Percentiles rank a stretch among this genome's conserved stretches.
These are phyloP conservation scores for Podospora tetraspora DNA, from an alignment of 495 filamentous ascomycete species.

Conservation along the genomic window DNA sequence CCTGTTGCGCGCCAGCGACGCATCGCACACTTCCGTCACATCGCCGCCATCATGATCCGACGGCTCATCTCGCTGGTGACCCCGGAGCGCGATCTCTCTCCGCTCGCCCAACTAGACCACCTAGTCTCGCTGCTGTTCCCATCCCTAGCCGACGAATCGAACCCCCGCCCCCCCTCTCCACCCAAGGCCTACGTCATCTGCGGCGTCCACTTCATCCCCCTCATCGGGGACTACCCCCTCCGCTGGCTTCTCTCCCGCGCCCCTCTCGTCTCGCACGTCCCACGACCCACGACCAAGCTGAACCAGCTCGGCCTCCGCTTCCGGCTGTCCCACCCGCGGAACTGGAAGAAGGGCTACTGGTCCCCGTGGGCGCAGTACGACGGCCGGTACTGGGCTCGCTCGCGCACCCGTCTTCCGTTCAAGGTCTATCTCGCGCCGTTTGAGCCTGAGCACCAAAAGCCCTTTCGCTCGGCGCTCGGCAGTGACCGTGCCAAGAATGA, in stretches of 20 bases:
- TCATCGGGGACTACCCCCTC: constrained; percentile 21
- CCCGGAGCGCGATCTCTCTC: constrained; percentile 31
- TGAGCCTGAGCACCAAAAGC: constrained; percentile 41
- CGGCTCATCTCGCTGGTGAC: constrained; percentile 36
- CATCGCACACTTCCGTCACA: constrained; percentile 28
- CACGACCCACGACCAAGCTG: constrained; percentile 19
- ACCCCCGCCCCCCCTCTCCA: constrained; percentile 2
- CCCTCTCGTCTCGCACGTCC: constrained; percentile 30
- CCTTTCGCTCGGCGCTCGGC: constrained; percentile 35
- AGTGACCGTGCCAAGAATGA: constrained; percentile 19
- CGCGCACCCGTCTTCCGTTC: constrained; percentile 39
- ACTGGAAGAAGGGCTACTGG: constrained; percentile 21
- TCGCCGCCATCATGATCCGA: constrained; percentile 38
- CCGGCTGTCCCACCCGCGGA: constrained; percentile 5
- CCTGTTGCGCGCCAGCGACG: constrained; percentile 24
- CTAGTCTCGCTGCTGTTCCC: constrained; percentile 37
- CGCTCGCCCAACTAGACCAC: constrained; percentile 30
- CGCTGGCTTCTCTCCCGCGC: constrained; percentile 40
- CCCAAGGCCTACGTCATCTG: constrained; percentile 49
- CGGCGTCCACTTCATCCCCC: constrained; percentile 50
- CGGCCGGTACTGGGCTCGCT: constrained; percentile 73
- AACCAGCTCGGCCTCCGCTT: constrained; percentile 6
- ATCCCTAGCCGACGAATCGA: constrained; percentile 14
- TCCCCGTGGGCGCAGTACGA: constrained; percentile 63
- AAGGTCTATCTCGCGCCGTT: constrained; percentile 49